Evolutionary conservation across 176 grass and related monocot genomes (phyloP).

Genomic region (Oryza meyeriana): DNA sequence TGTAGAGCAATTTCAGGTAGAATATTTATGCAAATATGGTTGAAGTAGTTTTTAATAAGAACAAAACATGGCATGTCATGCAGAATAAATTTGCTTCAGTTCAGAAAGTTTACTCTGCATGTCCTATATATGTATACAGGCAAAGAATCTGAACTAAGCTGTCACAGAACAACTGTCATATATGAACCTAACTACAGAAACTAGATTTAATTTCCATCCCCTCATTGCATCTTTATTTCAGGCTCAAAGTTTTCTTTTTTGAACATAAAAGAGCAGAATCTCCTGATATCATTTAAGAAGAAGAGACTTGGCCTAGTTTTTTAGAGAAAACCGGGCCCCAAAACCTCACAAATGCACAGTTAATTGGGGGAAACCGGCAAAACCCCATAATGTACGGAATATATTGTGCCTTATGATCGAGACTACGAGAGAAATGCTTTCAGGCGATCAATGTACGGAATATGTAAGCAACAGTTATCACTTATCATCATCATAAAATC

Average conservation of each 20-base stretch:
- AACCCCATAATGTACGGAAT: too few relatives aligned
- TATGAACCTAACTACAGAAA: not conserved
- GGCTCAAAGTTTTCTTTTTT: not conserved
- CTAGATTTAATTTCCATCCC: not conserved
- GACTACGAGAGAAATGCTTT: not conserved
- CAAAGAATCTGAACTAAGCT: not conserved
- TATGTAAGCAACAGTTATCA: not conserved
- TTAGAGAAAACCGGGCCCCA: too few relatives aligned
- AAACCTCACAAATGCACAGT: too few relatives aligned
- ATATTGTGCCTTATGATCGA: not conserved
- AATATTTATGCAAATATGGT: not conserved
- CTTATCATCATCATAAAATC: not conserved
- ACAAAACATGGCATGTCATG: not conserved
- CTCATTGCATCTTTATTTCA: not conserved
- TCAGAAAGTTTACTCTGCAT: not conserved
- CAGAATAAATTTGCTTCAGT: not conserved
- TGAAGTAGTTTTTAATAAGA: not conserved
- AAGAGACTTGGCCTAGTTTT: too few relatives aligned
- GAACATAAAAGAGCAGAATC: too few relatives aligned
- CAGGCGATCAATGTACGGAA: not conserved
- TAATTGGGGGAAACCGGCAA: too few relatives aligned
- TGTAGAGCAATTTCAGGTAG: constrained; percentile 42
- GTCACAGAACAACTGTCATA: not conserved
- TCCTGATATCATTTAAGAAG: too few relatives aligned
- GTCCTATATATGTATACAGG: not conserved